Evolutionary conservation across 2,329 filamentous ascomycete genomes (phyloP).

Genomic region (Paracorniculantispora psalliotae): DNA sequence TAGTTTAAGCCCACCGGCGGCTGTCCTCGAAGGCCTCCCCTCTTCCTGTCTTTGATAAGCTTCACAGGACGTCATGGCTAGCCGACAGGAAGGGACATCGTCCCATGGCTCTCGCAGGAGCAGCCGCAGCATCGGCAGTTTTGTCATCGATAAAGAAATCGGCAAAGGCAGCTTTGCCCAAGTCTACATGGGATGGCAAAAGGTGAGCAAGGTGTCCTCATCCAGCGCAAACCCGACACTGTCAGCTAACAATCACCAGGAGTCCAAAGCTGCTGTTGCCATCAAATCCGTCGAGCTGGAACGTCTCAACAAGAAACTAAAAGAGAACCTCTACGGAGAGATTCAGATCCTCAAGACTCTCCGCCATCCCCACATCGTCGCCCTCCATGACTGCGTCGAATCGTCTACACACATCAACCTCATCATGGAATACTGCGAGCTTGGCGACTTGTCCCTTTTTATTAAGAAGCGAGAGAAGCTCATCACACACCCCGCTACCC

Average conservation of each 20-base stretch:
- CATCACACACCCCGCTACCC: conserved; percentile 71
- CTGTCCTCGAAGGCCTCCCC: conserved; percentile 20
- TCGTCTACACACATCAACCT: conserved; percentile 85
- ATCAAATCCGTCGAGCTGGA: conserved; percentile 93
- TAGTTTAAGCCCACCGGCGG: conserved; percentile 34
- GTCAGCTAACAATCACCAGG: conserved; percentile 42
- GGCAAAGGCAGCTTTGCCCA: conserved; percentile 97
- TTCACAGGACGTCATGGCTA: conserved; percentile 35
- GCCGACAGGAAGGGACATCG: conserved; percentile 31
- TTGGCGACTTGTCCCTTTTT: conserved; percentile 90
- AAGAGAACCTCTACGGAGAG: conserved; percentile 91
- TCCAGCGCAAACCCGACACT: neutral
- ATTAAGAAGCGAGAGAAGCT: conserved; percentile 90
- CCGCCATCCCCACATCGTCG: conserved; percentile 94
- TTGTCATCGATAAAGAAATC: conserved; percentile 81
- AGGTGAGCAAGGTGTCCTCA: conserved; percentile 44
- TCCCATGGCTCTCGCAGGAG: conserved; percentile 32
- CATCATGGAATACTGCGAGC: conserved; percentile 97
- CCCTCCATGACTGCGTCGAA: conserved; percentile 91
- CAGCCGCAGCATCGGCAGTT: conserved; percentile 59
- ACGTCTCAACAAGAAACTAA: conserved; percentile 91
- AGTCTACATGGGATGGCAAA: conserved; percentile 82
- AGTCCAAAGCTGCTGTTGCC: conserved; percentile 75
- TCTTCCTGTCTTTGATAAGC: conserved; percentile 30
- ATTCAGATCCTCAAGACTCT: conserved; percentile 92